These are phyloP conservation scores for Letharia lupina DNA, from an alignment of 495 filamentous ascomycete species.

Conservation along the genomic window DNA sequence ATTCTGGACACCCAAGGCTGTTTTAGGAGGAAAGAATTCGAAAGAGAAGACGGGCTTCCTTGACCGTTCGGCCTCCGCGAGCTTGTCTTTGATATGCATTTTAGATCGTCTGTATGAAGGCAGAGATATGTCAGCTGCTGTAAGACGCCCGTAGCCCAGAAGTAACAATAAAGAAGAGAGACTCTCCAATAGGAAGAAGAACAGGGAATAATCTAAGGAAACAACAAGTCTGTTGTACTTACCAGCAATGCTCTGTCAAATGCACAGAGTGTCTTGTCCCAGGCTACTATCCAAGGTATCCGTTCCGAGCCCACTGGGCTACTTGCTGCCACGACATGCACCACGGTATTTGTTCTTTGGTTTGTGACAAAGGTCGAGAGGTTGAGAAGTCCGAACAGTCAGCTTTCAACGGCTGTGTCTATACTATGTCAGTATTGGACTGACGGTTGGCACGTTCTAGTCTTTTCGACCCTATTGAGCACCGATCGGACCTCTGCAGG, in stretches of 20 bases:
- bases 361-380: not conserved
- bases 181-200: too few relatives aligned
- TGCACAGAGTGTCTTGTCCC: not conserved
- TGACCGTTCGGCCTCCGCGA: slow-evolving; percentile 69
- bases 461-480: not conserved
- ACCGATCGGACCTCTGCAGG: not conserved
- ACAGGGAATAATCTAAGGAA: not conserved
- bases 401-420: not conserved
- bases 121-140: not conserved
- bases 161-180: too few relatives aligned
- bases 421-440: not conserved
- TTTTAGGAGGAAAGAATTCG: slow-evolving; percentile 99
- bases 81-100: slow-evolving; percentile 89
- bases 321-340: slow-evolving; percentile 39
- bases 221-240: not conserved
- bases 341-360: slow-evolving; percentile 17
- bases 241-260: not conserved
- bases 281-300: slow-evolving; percentile 36
- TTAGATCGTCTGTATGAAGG: not conserved
- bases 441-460: not conserved
- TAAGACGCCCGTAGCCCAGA: not conserved
- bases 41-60: slow-evolving; percentile 88
- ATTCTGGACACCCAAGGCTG: slow-evolving; percentile 94
- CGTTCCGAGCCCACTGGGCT: slow-evolving; percentile 39
- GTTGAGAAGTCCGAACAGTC: not conserved